A percentile compares a stretch with the other conserved stretches of the same genome.
Conservation (phyloP, 2,329 filamentous ascomycete genomes). For the Lizonia empirigonia region DNA sequence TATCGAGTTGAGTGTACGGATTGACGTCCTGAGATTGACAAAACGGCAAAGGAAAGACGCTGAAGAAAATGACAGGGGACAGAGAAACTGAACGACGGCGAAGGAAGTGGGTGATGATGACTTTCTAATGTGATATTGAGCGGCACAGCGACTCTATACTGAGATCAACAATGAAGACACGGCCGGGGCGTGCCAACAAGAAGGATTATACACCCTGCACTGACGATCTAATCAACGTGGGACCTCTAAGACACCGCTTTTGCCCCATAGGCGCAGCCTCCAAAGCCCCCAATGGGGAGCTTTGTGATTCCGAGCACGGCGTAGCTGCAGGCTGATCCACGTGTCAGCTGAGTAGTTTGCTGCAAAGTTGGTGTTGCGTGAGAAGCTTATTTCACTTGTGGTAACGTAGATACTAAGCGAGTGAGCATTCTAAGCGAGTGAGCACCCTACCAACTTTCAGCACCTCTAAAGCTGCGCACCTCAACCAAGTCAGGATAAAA, state of each 20-base stretch:
- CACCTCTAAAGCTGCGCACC: too few species aligned
- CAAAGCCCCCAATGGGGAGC: constrained; percentile 10
- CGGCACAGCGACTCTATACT: constrained; percentile 13
- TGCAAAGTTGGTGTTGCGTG: constrained; percentile 23
- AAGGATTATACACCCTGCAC: constrained; percentile 12
- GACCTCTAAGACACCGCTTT: constrained; percentile 2
- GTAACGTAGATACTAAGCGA: too few species aligned
- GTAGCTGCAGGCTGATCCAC: constrained; percentile 8
- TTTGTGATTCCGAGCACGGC: constrained; percentile 7
- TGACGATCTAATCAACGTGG: constrained; percentile 5
- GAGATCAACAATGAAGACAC: constrained; percentile 5
- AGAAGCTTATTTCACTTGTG: constrained; percentile 25
- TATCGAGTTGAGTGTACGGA: constrained; percentile 16
- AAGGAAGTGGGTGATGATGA: constrained; percentile 13
- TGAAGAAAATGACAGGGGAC: constrained; percentile 9
- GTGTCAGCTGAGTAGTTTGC: constrained; percentile 20
- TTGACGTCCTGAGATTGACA: constrained; percentile 5
- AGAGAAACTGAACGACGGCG: constrained; percentile 14
- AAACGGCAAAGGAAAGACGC: constrained; percentile 8
- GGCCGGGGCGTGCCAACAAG: constrained; percentile 1
- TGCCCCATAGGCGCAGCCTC: constrained; percentile 14
- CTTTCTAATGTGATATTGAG: constrained; percentile 12
- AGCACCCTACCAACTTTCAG: too few species aligned
- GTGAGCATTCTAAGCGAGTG: too few species aligned
- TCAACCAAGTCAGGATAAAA: too few species aligned